phyloP scores from a whole-genome alignment of 441 rosid species.

The Populus tomentosa region DNA sequence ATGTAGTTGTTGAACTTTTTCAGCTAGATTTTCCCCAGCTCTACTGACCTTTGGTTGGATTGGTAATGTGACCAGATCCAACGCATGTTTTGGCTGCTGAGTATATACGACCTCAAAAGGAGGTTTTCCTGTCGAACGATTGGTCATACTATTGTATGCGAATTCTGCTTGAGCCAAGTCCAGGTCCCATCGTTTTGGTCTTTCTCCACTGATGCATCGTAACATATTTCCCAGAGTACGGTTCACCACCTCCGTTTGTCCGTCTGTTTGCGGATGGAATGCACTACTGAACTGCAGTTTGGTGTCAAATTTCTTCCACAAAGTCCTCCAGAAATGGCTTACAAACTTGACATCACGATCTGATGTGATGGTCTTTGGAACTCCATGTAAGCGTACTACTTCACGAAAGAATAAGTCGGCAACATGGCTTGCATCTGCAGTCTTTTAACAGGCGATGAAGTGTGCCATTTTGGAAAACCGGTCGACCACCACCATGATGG shows the following conservation, averaged over 20 bases:
- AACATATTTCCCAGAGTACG: background rate
- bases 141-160: background rate
- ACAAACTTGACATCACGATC: background rate
- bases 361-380: background rate
- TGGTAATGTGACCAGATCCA: background rate
- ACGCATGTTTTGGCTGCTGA: background rate
- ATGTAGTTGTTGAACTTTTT: background rate
- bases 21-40: background rate
- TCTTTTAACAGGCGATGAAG: background rate
- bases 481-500: constrained; percentile 12
- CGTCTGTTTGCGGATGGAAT: too few relatives aligned
- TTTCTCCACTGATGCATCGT: background rate
- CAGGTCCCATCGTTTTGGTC: background rate
- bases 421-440: background rate
- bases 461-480: background rate
- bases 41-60: background rate
- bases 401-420: background rate
- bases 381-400: constrained; percentile 2
- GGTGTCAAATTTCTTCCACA: too few relatives aligned
- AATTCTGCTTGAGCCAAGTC: background rate
- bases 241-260: background rate
- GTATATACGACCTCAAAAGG: background rate
- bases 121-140: background rate
- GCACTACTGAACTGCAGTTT: too few relatives aligned
- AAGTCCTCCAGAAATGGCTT: too few relatives aligned